Percentiles rank a stretch among this genome's conserved stretches.
These are phyloP conservation scores for Eucalyptus cladocalyx DNA, from an alignment of 345 rosid genomes.

Conservation along the genomic window DNA sequence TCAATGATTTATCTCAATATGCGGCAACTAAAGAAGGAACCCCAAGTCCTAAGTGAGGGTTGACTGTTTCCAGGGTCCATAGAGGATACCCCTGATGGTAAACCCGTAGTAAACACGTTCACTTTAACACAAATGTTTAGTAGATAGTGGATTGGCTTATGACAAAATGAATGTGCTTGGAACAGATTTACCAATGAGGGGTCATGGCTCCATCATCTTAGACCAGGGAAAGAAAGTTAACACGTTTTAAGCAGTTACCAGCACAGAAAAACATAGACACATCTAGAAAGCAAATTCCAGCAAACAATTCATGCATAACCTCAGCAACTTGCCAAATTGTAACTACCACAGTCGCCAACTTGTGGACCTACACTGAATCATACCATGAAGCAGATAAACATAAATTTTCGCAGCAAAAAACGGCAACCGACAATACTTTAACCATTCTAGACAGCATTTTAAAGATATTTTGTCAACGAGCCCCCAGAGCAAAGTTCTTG, in stretches of 20 bases:
- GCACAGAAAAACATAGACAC: neutral
- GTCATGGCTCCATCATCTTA: neutral
- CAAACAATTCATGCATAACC: neutral
- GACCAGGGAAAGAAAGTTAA: neutral
- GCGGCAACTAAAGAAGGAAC: neutral
- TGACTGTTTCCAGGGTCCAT: neutral
- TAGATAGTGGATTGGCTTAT: neutral
- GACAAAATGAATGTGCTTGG: neutral
- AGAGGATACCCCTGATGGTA: neutral
- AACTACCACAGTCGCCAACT: neutral
- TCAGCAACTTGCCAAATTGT: neutral
- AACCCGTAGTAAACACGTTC: neutral
- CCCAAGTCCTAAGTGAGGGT: neutral
- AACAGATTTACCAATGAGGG: neutral
- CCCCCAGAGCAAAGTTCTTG: neutral
- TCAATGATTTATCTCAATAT: neutral
- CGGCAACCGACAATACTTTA: neutral
- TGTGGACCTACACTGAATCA: neutral
- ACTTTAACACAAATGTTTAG: neutral
- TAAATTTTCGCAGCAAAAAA: neutral
- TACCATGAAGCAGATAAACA: neutral
- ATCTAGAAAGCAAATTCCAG: neutral
- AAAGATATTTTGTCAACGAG: neutral
- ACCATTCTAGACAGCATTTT: neutral
- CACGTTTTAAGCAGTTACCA: neutral